Base-by-base conservation (phyloP, 768 basidiomycete genomes). In the Saitozyma podzolica region DNA sequence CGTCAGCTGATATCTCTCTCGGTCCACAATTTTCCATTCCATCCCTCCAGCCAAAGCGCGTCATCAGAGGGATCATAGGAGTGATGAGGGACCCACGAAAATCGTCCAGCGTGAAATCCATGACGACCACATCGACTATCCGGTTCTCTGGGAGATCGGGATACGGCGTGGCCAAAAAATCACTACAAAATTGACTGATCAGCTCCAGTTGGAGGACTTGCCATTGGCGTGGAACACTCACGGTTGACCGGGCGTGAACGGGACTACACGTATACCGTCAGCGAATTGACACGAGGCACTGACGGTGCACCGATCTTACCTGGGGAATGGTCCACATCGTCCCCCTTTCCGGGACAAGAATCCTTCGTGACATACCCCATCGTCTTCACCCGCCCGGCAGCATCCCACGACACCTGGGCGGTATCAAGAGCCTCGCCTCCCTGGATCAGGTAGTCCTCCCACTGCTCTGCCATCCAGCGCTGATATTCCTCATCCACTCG, bases 81-180 rank as follows among this genome's bases (percentile, higher is more conserved):
- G 50, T 1, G 58, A 41, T n/a, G 3, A 29, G 50, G 43, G 17
- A 75, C 77, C 67, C 41, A 75, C 77, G 52, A 61, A 78, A 76
- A 60, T 78, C 77, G 42, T 73, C 75, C 39, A 76, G 20, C n/a
- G 72, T 62, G 50, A 78, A 78, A 54, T 73, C 71, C 75, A 78
- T 75, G 41, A 69, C 64, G 11, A 75, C 69, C 8, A 75, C 77
- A 52, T 75, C 74, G 41, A 78, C 67, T 14, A 59, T 42, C 37
- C 74, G 75, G 29, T 69, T 66, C 40, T 72, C 66, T 29, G 64
- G 47, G 6, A 69, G 63, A 40, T 62, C 64, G 5, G 72, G 70
- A 58, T 75, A 74, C 8, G 67, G 65, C 5, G 72, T 68, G 37
- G 63, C 54, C 17, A 72, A 61, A 52, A 76, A 78, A 50, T 76